Evolutionary conservation across 768 basidiomycete genomes (phyloP), one percentile per base, ranked within the genome.

Genomic region (Psilocybe azurescens): DNA sequence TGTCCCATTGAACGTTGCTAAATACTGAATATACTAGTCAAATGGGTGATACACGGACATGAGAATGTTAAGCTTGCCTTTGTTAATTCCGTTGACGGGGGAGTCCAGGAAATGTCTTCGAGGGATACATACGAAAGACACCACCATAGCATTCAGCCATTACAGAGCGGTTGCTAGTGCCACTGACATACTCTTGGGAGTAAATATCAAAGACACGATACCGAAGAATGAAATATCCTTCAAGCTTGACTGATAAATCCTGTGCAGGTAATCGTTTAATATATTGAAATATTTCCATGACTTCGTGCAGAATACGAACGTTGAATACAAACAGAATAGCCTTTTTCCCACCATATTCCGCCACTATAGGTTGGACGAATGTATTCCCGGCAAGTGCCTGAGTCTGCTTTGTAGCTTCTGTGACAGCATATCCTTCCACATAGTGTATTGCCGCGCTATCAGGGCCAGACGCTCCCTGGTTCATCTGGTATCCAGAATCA

Each of bases 31-130:
- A 36, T 7, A 36, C 7, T 7, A 36, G 11, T 36, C 11, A 36
- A 11, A 11, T 7, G 3, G 7, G 6, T 36, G 6, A 36, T 11
- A 7, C 33, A 36, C 11, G 6, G 33, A 36, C 11, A 7, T 36
- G 33, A 36, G 33, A 36, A 36, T 7, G 33, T 36, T 7, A 24
- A 11, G 62, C 75, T 29, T 30, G 86, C 88, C 81, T 87, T 89
- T 10, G 88, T 89, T 30, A 89, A 75, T 33, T 84, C 83, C 0
- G 88, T 89, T 1, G 87, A 88, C 5, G 86, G 80, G 56, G 81
- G 16, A 90, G 73, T 2, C 88, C 85, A 3, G 88, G 88, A 61
- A 89, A 89, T 55, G 87, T 83, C 65, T 89, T 89, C 0, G 88
- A 88, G 11, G 87, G 86, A 69, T 86, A 89, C 0, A 90, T 82